These are phyloP conservation scores for Orbilia ellipsospora DNA, from an alignment of 2,329 filamentous ascomycete genomes.

Conservation along the genomic window DNA sequence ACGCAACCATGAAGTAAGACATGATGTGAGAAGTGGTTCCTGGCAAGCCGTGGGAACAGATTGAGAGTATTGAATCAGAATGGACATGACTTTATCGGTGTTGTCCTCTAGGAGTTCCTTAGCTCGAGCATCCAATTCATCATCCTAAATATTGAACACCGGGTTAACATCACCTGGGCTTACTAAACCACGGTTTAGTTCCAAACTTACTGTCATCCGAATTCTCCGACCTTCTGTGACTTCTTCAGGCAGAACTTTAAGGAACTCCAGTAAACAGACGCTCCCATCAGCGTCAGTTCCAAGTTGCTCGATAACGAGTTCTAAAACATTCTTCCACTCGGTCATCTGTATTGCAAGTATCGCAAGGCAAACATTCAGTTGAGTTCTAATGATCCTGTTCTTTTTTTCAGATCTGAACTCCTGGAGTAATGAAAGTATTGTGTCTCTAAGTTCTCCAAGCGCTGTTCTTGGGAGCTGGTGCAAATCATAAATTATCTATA, in stretches of 20 bases:
- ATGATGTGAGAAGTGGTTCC: conserved; percentile 88
- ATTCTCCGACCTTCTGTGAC: conserved; percentile 99
- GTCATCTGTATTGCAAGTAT: conserved; percentile 96
- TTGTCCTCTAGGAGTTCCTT: conserved; percentile 91
- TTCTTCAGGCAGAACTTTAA: conserved; percentile 96
- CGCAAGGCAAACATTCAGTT: conserved; percentile 93
- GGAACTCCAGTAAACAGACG: conserved; percentile 91
- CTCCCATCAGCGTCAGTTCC: conserved; percentile 80
- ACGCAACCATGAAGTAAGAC: conserved; percentile 94
- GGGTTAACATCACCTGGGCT: conserved; percentile 62
- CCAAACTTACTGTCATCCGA: conserved; percentile 93
- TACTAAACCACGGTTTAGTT: conserved; percentile 59
- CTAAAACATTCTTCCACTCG: conserved; percentile 91
- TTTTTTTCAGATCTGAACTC: conserved; percentile 84
- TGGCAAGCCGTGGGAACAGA: conserved; percentile 43
- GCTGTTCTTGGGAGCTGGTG: conserved; percentile 83
- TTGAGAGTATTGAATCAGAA: conserved; percentile 82
- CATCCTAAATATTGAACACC: conserved; percentile 73
- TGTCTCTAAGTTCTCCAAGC: conserved; percentile 80
- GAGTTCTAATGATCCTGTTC: conserved; percentile 78
- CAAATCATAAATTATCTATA: conserved; percentile 95
- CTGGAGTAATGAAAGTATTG: conserved; percentile 82
- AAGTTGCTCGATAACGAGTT: conserved; percentile 80
- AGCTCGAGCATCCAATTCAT: conserved; percentile 87
- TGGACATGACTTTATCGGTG: conserved; percentile 82